phyloP scores from a whole-genome alignment of 2,329 filamentous ascomycete species.

The Fusarium tuaranense region DNA sequence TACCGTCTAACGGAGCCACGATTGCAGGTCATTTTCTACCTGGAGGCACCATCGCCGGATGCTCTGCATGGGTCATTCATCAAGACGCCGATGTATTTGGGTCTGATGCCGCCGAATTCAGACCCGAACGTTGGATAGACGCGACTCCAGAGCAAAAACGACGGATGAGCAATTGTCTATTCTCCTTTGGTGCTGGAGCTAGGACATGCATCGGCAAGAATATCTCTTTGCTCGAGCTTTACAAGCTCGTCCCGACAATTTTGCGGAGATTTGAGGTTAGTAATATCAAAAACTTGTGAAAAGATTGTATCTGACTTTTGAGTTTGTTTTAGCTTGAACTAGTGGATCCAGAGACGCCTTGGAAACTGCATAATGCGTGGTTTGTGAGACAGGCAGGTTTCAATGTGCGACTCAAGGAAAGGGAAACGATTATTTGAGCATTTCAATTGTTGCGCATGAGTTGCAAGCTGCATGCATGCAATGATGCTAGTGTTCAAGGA shows the following conservation, averaged over 20 bases:
- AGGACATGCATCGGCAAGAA: conserved; percentile 78
- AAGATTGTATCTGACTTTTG: background rate
- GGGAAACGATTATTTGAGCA: conserved; percentile 5
- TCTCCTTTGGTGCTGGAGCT: conserved; percentile 76
- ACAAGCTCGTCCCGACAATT: conserved; percentile 65
- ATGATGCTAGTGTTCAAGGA: background rate
- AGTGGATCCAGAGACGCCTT: conserved; percentile 63
- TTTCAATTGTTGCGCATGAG: too few species aligned
- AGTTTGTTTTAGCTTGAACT: conserved; percentile 58
- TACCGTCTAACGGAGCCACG: conserved; percentile 71
- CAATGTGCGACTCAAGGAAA: conserved; percentile 43
- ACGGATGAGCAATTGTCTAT: conserved; percentile 20
- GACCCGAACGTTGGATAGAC: conserved; percentile 75
- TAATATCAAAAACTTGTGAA: background rate
- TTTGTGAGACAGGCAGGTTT: conserved; percentile 70
- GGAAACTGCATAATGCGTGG: conserved; percentile 70
- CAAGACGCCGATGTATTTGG: conserved; percentile 76
- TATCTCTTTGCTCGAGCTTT: conserved; percentile 70
- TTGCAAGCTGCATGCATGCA: background rate
- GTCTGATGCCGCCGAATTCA: conserved; percentile 70
- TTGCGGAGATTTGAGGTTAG: conserved; percentile 24
- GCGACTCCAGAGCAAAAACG: conserved; percentile 56
- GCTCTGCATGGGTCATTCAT: conserved; percentile 80
- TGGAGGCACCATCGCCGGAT: conserved; percentile 79
- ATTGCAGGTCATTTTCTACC: conserved; percentile 71